phyloP scores from a whole-genome alignment of 192 early-diverging fungal genomes.

The Coemansia sp. region DNA sequence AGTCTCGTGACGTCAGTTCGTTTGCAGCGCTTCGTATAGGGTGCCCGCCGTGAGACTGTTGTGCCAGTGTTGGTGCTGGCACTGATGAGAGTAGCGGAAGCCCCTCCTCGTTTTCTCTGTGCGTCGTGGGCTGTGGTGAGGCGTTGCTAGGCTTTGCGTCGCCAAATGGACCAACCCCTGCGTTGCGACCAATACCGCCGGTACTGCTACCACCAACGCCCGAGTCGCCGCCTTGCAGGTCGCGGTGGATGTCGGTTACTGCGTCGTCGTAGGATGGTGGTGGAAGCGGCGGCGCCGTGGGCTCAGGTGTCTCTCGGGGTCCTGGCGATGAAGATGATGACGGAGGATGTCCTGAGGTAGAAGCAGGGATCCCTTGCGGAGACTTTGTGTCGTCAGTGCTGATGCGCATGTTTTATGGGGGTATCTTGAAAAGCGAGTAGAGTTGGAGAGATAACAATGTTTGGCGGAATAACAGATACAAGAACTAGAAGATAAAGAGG shows the following conservation, averaged over 20 bases:
- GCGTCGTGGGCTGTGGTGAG: not conserved
- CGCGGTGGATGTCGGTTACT: slow-evolving; percentile 15
- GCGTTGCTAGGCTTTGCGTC: not conserved
- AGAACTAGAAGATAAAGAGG: not conserved
- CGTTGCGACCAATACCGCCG: not conserved
- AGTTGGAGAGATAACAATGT: not conserved
- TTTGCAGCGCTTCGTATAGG: not conserved
- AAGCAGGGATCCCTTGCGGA: not conserved
- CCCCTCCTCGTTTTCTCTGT: not conserved
- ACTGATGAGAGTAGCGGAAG: slow-evolving; percentile 6
- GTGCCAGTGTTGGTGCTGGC: not conserved
- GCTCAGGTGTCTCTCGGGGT: not conserved
- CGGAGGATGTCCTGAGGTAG: not conserved
- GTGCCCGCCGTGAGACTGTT: not conserved
- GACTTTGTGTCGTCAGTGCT: slow-evolving; percentile 2
- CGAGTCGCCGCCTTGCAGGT: not conserved
- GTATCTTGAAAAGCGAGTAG: not conserved
- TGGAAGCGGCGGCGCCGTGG: slow-evolving; percentile 29
- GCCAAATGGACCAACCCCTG: slow-evolving; percentile 16
- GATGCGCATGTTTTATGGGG: slow-evolving; percentile 1
- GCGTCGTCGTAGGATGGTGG: slow-evolving; percentile 52
- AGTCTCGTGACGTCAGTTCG: slow-evolving; percentile 36
- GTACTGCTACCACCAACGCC: not conserved
- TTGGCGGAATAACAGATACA: not conserved
- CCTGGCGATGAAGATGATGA: not conserved